Evolutionary conservation across 2,329 filamentous ascomycete species (phyloP), one percentile per base, ranked within the genome.

Genomic region (Aspergillus puulaauensis): DNA sequence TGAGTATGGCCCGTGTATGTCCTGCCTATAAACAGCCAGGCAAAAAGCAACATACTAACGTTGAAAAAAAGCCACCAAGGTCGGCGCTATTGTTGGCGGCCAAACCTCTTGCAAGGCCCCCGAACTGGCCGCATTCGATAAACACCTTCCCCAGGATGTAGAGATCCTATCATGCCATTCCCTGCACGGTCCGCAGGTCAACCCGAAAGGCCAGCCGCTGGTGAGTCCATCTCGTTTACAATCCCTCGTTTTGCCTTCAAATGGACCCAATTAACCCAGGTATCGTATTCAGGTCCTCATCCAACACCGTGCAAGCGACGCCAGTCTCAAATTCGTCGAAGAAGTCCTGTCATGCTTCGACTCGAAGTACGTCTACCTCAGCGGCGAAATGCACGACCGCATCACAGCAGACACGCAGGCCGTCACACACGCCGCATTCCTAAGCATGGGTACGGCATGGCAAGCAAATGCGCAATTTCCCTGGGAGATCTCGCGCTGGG

Each of bases 351-450:
- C 87, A 31, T 96, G 92, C 72, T 87, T 99, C 52, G 80, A 85
- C 27, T 96, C 91, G 46, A 93, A 91, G 74, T 86, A 90, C 67
- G 95, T 99, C 59, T 87, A 93, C 72, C 88, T 99, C 59, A 89
- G 90, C 0, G 93, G 93, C 15, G 84, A 86, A 59, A 87, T 93
- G 75, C 95, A 99, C 74, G 95, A 99, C 76, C 90, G 91, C 61
- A 99, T 99, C 76, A 99, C 95, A 1, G 95, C 95, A 60, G 95
- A 99, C 77, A 99, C 95, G 1, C 95, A 99, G 76, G 95, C 95
- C 31, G 95, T 99, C 49, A 99, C 95, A 0, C 95, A 99, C 77
- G 95, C 93, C 2, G 95, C 96, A 27, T 99, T 99, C 75, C 81
- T 99, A 51, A 91, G 89, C 71, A 99, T 99, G 95, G 95, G 96